phyloP scores from a whole-genome alignment of 495 filamentous ascomycete genomes.

The Penicillium argentinense region DNA sequence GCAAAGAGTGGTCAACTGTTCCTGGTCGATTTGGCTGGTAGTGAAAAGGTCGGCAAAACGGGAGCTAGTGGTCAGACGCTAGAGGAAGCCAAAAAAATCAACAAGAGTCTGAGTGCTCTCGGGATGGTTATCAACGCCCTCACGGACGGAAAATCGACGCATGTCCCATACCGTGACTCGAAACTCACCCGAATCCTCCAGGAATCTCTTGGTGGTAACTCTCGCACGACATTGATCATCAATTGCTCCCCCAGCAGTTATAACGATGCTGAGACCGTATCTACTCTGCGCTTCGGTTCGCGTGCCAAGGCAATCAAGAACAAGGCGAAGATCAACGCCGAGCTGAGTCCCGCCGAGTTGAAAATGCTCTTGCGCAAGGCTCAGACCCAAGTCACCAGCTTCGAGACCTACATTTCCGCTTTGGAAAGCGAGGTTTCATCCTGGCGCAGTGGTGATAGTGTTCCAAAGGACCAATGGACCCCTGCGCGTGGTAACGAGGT shows the following conservation, averaged over 20 bases:
- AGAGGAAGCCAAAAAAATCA: slow-evolving; percentile 99
- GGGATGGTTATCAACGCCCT: slow-evolving; percentile 99
- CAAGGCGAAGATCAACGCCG: slow-evolving; percentile 99
- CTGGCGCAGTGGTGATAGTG: slow-evolving; percentile 85
- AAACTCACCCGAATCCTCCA: slow-evolving; percentile 97
- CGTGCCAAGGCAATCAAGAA: slow-evolving; percentile 99
- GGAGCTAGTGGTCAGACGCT: slow-evolving; percentile 96
- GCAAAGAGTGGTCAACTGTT: slow-evolving; percentile 96
- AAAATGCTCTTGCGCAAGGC: slow-evolving; percentile 89
- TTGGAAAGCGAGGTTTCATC: slow-evolving; percentile 80
- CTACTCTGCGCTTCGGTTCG: slow-evolving; percentile 93
- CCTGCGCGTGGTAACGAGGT: slow-evolving; percentile 59
- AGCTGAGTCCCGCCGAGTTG: slow-evolving; percentile 91
- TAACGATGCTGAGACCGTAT: slow-evolving; percentile 93
- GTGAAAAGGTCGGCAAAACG: slow-evolving; percentile 98
- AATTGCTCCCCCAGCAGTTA: slow-evolving; percentile 98
- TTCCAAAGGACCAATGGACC: slow-evolving; percentile 84
- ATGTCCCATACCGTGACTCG: slow-evolving; percentile 96
- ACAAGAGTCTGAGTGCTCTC: slow-evolving; percentile 95
- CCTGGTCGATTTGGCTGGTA: slow-evolving; percentile 95
- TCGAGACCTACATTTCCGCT: slow-evolving; percentile 79
- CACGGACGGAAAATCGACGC: slow-evolving; percentile 97
- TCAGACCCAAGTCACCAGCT: slow-evolving; percentile 83
- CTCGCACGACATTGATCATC: slow-evolving; percentile 93
- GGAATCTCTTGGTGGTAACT: slow-evolving; percentile 96